Conservation (phyloP, 257 asterid genomes). For the Fraxinus quadrangulata region DNA sequence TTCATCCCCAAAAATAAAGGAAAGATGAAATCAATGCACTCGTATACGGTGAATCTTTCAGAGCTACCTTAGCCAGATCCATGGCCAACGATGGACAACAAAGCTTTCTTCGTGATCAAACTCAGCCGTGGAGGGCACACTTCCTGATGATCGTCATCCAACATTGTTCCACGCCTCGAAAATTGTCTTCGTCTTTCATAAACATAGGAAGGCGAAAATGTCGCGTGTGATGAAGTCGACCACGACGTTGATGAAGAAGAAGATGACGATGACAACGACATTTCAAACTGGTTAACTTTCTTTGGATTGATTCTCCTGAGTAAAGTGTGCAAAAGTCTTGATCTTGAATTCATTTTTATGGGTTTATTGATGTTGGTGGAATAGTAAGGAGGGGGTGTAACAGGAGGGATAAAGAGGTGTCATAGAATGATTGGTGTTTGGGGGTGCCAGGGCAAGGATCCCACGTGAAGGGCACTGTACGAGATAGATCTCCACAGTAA, state of each 20-base stretch:
- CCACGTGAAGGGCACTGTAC: conserved; percentile 57
- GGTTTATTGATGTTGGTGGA: conserved; percentile 9
- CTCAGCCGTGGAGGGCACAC: not conserved
- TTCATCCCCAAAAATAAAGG: too few relatives aligned
- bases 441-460: conserved; percentile 58
- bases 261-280: not conserved
- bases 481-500: conserved; percentile 44
- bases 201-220: not conserved
- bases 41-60: too few relatives aligned
- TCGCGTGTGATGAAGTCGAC: conserved; percentile 17
- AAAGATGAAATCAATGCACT: too few relatives aligned
- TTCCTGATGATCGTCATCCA: not conserved
- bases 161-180: not conserved
- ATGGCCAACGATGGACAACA: not conserved
- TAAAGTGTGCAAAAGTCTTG: conserved; percentile 34
- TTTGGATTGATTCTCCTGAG: conserved; percentile 33
- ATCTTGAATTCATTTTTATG: conserved; percentile 28
- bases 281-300: not conserved
- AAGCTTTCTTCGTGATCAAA: not conserved
- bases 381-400: conserved; percentile 54
- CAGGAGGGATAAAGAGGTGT: conserved; percentile 33
- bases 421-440: conserved; percentile 31
- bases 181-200: not conserved
- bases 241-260: conserved; percentile 29
- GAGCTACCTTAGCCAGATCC: too few relatives aligned